These are phyloP conservation scores for Blastocystis hominis DNA, from an alignment of 352 stramenopile species.

Conservation along the genomic window DNA sequence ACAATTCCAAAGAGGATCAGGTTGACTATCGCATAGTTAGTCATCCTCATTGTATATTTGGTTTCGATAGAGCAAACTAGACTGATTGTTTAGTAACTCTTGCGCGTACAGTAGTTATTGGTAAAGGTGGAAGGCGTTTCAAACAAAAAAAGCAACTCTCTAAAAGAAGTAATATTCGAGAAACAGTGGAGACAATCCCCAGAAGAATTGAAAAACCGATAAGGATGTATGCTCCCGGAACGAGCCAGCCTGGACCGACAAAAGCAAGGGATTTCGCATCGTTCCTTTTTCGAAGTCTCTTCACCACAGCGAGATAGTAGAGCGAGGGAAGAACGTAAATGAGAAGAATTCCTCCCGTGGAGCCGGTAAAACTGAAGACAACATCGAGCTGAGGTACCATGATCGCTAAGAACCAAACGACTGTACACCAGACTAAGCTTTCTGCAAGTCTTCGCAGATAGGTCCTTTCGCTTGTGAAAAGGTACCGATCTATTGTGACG, in stretches of 20 bases:
- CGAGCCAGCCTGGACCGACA: constrained; percentile 3
- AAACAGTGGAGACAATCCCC: background rate
- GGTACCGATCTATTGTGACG: background rate
- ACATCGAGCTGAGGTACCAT: constrained; percentile 27
- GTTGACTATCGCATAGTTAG: background rate
- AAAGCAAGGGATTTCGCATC: background rate
- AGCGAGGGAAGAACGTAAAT: constrained; percentile 52
- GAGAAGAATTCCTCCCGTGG: constrained; percentile 22
- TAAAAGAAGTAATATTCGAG: background rate
- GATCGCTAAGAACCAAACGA: constrained; percentile 20
- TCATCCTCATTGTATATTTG: background rate
- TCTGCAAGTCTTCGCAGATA: background rate
- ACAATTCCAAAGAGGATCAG: constrained; percentile 23
- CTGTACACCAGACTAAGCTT: background rate
- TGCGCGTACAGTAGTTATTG: background rate
- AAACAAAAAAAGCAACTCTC: background rate
- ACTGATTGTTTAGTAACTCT: background rate
- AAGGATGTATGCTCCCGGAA: background rate
- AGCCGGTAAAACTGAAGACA: constrained; percentile 57
- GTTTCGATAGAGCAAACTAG: background rate
- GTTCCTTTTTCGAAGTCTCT: background rate
- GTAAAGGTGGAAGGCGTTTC: background rate
- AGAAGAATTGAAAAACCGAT: background rate
- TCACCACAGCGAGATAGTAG: constrained; percentile 31
- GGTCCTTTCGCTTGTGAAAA: constrained; percentile 1